Conservation (phyloP, 805 yeast genomes). For the Pichia rugopelliculosa region DNA sequence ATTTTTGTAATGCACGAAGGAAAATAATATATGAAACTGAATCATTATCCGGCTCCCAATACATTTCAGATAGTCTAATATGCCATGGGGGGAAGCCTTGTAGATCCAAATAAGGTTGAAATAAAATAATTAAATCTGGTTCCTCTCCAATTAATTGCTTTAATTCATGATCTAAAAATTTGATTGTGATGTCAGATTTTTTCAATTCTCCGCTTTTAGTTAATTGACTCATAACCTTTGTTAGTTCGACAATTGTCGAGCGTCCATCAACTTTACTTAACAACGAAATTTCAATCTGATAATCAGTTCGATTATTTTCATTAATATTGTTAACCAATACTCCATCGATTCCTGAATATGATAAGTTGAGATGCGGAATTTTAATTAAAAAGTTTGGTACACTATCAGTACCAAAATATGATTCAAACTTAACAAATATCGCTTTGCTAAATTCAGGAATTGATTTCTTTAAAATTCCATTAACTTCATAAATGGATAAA, state of each 20-base stretch:
- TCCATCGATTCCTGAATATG: constrained; percentile 36
- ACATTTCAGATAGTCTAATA: constrained; percentile 80
- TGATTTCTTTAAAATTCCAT: constrained; percentile 55
- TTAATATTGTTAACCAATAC: constrained; percentile 25
- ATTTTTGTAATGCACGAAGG: constrained; percentile 67
- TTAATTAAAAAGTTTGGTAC: constrained; percentile 56
- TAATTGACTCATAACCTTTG: constrained; percentile 77
- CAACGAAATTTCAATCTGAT: constrained; percentile 57
- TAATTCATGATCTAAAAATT: constrained; percentile 66
- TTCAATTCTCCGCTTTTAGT: constrained; percentile 54
- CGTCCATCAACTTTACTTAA: constrained; percentile 79
- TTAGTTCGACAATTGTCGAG: constrained; percentile 79
- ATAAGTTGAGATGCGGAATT: constrained; percentile 59
- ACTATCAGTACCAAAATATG: constrained; percentile 66
- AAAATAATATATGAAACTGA: constrained; percentile 78
- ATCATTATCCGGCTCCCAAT: constrained; percentile 82
- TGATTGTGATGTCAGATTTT: constrained; percentile 62
- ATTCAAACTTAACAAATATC: constrained; percentile 49
- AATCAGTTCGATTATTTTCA: constrained; percentile 19
- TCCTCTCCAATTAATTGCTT: constrained; percentile 77
- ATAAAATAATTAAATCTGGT: constrained; percentile 80
- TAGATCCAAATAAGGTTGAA: constrained; percentile 80
- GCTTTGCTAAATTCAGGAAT: constrained; percentile 50
- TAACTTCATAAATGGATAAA: constrained; percentile 70
- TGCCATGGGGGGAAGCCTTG: constrained; percentile 99